Percentiles rank a stretch among this genome's conserved stretches.
Conservation (phyloP, 1,284 basidiomycete genomes). For the Cutaneotrichosporon cutaneum region DNA sequence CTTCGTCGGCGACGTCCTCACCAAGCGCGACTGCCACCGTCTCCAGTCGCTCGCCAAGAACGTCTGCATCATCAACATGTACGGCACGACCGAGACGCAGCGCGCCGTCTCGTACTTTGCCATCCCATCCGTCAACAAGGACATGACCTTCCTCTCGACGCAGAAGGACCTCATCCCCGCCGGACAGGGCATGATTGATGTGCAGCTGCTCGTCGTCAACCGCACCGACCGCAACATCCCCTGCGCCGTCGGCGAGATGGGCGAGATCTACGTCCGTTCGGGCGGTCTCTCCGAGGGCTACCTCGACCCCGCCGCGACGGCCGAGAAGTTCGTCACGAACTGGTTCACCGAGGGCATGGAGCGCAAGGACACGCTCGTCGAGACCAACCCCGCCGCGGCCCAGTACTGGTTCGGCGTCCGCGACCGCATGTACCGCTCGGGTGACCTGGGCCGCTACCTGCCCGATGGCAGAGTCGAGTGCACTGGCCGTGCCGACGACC, state of each 20-base stretch:
- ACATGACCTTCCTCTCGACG: constrained; percentile 85
- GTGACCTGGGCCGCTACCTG: constrained; percentile 92
- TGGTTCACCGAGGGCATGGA: constrained; percentile 72
- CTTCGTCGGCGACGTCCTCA: constrained; percentile 98
- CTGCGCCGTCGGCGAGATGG: constrained; percentile 94
- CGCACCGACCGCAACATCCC: constrained; percentile 82
- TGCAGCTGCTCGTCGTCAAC: constrained; percentile 96
- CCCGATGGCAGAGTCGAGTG: constrained; percentile 95
- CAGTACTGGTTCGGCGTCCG: constrained; percentile 94
- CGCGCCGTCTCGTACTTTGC: constrained; percentile 97
- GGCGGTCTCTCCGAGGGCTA: constrained; percentile 97
- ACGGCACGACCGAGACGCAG: constrained; percentile 98
- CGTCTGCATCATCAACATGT: constrained; percentile 98
- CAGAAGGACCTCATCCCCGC: constrained; percentile 99
- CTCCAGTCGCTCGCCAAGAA: constrained; percentile 91
- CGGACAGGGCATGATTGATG: constrained; percentile 96
- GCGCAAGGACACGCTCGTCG: constrained; percentile 67
- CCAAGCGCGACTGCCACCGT: constrained; percentile 95
- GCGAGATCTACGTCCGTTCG: constrained; percentile 97
- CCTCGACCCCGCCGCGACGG: constrained; percentile 76
- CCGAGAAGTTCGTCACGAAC: constrained; percentile 87
- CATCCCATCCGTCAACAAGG: constrained; percentile 79
- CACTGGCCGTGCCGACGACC: constrained; percentile 95
- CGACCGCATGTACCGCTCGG: constrained; percentile 96
- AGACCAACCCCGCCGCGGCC: constrained; percentile 64